Conservation (phyloP, 1,284 basidiomycete species). For the Tilletia setariae region DNA sequence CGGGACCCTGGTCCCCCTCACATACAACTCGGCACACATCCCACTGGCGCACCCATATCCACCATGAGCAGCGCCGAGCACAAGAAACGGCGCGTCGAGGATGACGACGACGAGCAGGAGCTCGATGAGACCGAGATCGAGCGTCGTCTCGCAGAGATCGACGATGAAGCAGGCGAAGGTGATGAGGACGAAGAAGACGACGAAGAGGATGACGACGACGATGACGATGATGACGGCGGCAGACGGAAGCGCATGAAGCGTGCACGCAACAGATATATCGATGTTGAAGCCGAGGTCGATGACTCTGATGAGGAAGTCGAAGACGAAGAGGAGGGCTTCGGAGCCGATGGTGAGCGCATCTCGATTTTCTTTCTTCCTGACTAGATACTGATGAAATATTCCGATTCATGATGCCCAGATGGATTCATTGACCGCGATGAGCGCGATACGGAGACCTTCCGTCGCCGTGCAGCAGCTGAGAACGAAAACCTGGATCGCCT, state of each 20-base stretch:
- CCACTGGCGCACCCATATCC: too few species aligned
- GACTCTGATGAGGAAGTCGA: constrained; percentile 62
- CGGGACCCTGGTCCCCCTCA: too few species aligned
- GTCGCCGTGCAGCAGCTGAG: constrained; percentile 60
- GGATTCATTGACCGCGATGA: constrained; percentile 71
- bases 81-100: constrained; percentile 1
- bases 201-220: constrained; percentile 37
- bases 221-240: constrained; percentile 15
- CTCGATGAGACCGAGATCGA: constrained; percentile 24
- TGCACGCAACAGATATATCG: constrained; percentile 74
- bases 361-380: not conserved
- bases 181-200: constrained; percentile 29
- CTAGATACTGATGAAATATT: not conserved
- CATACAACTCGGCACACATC: too few species aligned
- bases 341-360: constrained; percentile 58
- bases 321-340: constrained; percentile 54
- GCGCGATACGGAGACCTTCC: constrained; percentile 63
- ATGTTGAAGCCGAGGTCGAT: constrained; percentile 82
- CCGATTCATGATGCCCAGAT: constrained; percentile 31
- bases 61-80: not conserved
- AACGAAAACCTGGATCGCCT: constrained; percentile 76
- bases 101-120: constrained; percentile 21
- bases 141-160: constrained; percentile 25
- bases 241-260: not conserved
- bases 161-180: constrained; percentile 37